phyloP scores from a whole-genome alignment of 805 yeast species.

The Torulaspora maleeae region DNA sequence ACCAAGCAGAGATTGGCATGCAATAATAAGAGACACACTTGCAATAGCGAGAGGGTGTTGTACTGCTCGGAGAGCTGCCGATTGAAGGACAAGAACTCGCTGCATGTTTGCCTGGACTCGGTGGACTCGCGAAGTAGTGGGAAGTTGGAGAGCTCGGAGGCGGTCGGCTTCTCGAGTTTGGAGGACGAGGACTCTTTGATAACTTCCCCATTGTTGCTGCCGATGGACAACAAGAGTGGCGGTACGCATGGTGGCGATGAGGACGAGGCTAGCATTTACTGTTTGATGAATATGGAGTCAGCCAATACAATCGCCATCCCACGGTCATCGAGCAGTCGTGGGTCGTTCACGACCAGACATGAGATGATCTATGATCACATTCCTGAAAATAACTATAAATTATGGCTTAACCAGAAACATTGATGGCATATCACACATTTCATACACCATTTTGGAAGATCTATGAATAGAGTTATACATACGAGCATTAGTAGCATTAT shows the following conservation, averaged over 20 bases:
- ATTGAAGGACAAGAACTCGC: slow-evolving; percentile 13
- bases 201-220: slow-evolving; percentile 24
- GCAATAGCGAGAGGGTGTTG: slow-evolving; percentile 12
- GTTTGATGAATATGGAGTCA: slow-evolving; percentile 12
- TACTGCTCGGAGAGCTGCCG: slow-evolving; percentile 30
- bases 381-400: slow-evolving; percentile 32
- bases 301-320: slow-evolving; percentile 10
- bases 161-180: slow-evolving; percentile 5
- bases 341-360: not conserved
- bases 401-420: slow-evolving; percentile 29
- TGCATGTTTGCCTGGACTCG: slow-evolving; percentile 7
- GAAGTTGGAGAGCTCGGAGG: not conserved
- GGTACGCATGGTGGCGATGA: slow-evolving; percentile 1
- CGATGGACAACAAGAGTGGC: slow-evolving; percentile 11
- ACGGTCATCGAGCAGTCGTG: slow-evolving; percentile 1
- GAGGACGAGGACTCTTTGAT: slow-evolving; percentile 20
- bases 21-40: slow-evolving; percentile 5
- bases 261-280: slow-evolving; percentile 7
- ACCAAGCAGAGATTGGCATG: slow-evolving; percentile 3
- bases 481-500: slow-evolving; percentile 4
- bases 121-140: slow-evolving; percentile 5
- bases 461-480: slow-evolving; percentile 9
- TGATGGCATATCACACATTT: slow-evolving; percentile 2
- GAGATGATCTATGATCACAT: slow-evolving; percentile 21
- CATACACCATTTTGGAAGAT: not conserved